Conservation (phyloP, 2,329 filamentous ascomycete genomes). For the Cryoendolithus antarcticus region DNA sequence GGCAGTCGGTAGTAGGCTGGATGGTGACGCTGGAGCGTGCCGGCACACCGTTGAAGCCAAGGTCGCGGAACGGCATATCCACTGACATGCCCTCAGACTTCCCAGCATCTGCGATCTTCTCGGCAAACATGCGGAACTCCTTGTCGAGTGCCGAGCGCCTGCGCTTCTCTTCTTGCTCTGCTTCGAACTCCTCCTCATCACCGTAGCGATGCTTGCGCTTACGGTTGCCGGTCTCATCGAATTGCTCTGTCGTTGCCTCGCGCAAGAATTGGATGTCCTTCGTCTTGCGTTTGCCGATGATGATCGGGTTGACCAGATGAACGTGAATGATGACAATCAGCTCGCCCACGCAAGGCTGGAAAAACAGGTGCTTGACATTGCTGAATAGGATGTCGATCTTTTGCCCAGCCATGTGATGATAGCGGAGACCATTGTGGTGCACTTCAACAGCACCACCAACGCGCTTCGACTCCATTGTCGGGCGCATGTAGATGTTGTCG, state of each 20-base stretch:
- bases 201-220: conserved; percentile 97
- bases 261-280: conserved; percentile 98
- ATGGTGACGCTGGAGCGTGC: conserved; percentile 92
- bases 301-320: conserved; percentile 93
- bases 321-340: conserved; percentile 97
- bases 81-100: conserved; percentile 84
- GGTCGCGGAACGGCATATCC: conserved; percentile 91
- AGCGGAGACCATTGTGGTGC: conserved; percentile 96
- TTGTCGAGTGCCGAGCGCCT: conserved; percentile 85
- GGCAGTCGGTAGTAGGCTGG: conserved; percentile 89
- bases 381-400: conserved; percentile 91
- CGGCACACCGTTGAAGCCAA: conserved; percentile 93
- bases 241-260: conserved; percentile 95
- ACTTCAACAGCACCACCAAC: conserved; percentile 94
- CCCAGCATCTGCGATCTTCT: conserved; percentile 93
- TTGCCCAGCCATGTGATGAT: conserved; percentile 67
- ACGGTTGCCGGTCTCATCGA: conserved; percentile 95
- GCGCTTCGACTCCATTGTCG: conserved; percentile 91
- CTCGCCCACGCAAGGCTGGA: conserved; percentile 93
- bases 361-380: conserved; percentile 97
- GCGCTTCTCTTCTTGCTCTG: conserved; percentile 90
- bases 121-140: conserved; percentile 88
- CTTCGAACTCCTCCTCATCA: conserved; percentile 97
- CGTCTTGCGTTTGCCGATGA: conserved; percentile 97
- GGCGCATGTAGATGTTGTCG: conserved; percentile 90